Base-by-base conservation (phyloP, 257 asterid species). In the Fraxinus anomala region DNA sequence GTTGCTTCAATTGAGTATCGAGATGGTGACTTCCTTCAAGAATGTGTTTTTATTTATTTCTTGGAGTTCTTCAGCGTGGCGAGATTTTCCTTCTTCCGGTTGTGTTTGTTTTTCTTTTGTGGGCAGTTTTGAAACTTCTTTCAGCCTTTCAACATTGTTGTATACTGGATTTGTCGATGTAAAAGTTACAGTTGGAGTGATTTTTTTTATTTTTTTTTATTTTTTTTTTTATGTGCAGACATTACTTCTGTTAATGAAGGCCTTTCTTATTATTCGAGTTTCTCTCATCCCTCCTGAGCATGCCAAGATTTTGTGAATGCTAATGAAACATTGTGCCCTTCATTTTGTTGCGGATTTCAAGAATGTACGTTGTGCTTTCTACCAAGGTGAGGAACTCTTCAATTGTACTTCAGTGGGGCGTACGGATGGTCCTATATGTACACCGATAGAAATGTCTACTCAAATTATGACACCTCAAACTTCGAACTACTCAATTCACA, bases 1-100 rank as follows among this genome's bases (percentile, higher is more conserved):
- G 44, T 34, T 51, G 73, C 13, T 75, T 70, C 68, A 23, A 21
- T 71, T 68, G 42, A 54, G 37, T 37, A 40, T 76, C 37, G 56
- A 66, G 73, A 73, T 61, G 72, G 59, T 54, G 30, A 42, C 72
- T 40, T 72, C 49, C 77, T 82, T 77, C 80, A 47, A 74, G 81
- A 80, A 82, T 71, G 74, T 33, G 23, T 75, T 36, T 79, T 19
- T 31, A 33, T 36, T 68, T 39, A 24, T 73, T 80, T 77, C 73
- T 80, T 82, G 80, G 36, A 65, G 70, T 37, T 77, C 42, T 44
- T 76, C 37, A 68, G 69, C 36, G 36, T 63, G 34, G 69, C 12
- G 69, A 63, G 69, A 24, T 24, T 26, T 63, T 63, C 69, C 33
- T 24, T 63, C 34, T 10, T 56, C 19, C 7, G 36, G 69, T 63